A percentile compares a stretch with the other conserved stretches of the same genome.
phyloP scores from a whole-genome alignment of 345 rosid genomes.

The Erodium maritimum region DNA sequence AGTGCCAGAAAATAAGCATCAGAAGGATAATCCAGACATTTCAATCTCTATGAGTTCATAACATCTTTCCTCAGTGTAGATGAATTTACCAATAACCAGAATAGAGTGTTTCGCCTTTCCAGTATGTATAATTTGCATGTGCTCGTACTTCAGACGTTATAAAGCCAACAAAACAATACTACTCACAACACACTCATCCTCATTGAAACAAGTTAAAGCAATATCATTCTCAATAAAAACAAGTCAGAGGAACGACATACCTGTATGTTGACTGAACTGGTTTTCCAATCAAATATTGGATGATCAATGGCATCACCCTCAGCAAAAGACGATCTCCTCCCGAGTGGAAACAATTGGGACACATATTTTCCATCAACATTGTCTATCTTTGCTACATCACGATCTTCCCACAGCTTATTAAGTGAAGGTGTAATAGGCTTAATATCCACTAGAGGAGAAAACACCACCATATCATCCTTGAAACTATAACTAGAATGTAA shows the following conservation, averaged over 20 bases:
- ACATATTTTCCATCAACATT: conserved; percentile 55
- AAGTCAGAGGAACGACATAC: conserved; percentile 17
- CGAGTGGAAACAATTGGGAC: conserved; percentile 47
- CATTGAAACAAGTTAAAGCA: no score
- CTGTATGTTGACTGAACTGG: conserved; percentile 60
- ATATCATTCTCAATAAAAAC: background rate
- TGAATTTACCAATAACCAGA: no score
- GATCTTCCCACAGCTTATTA: conserved; percentile 62
- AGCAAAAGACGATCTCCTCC: conserved; percentile 50
- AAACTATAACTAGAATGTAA: conserved; percentile 52
- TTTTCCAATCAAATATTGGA: conserved; percentile 72
- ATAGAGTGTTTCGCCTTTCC: no score
- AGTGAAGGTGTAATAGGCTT: conserved; percentile 71
- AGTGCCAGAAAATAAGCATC: no score
- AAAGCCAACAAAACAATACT: no score
- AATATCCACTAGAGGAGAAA: conserved; percentile 82
- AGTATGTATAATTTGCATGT: no score
- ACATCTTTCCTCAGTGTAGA: no score
- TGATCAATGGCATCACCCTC: conserved; percentile 57
- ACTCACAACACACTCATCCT: no score
- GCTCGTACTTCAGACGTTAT: no score
- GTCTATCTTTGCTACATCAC: conserved; percentile 47
- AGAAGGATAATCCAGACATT: background rate
- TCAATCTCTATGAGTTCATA: no score
- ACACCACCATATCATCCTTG: conserved; percentile 88